Evolutionary conservation across 495 filamentous ascomycete species (phyloP), one percentile per base, ranked within the genome.

Genomic region (Achaetomiella virescens): DNA sequence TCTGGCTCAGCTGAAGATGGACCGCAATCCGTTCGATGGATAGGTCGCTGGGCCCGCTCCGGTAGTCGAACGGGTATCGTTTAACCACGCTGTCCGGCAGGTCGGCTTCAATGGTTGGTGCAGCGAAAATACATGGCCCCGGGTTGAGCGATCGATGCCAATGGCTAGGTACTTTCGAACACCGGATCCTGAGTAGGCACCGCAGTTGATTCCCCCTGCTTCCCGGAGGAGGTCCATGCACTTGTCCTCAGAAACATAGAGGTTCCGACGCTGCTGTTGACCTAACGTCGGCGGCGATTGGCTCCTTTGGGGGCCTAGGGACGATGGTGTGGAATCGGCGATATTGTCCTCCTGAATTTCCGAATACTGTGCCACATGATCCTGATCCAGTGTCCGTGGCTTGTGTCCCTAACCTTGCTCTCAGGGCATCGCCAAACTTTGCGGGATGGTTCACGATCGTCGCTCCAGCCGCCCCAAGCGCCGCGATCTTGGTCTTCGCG

Each of bases 361-460:
- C 29, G 10, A 38, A 17, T 9, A 31, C 9, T 2, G 38, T 22
- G 7, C 48, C 21, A 64, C 22, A 10, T 36, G 21, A 18, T 9
- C 18, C 10, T 21, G 20, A 1, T 3, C 2, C 31, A 2, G 22
- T 6, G 24, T 11, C 20, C 24, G 48, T 17, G 21, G n/a, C 24
- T 6, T 44, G 21, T 5, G 46, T 57, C 12, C 50, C 52, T n/a
- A 76, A 45, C 48, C 66, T 64, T 10, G 69, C 70, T 66, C 82
- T 85, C 76, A 95, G 85, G 0, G 79, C 81, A 15, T 79, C 75
- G 0, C 90, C 90, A 60, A 96, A 91, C 52, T 89, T 81, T 49
- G 85, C 82, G 0, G 90, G 90, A 65, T 95, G 89, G 55, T 87
- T 82, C 9, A 91, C 85, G 69, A 95, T 85, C 1, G 81, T 81